These are phyloP conservation scores for Mrakia blollopis DNA, from an alignment of 768 basidiomycete genomes.

Conservation along the genomic window DNA sequence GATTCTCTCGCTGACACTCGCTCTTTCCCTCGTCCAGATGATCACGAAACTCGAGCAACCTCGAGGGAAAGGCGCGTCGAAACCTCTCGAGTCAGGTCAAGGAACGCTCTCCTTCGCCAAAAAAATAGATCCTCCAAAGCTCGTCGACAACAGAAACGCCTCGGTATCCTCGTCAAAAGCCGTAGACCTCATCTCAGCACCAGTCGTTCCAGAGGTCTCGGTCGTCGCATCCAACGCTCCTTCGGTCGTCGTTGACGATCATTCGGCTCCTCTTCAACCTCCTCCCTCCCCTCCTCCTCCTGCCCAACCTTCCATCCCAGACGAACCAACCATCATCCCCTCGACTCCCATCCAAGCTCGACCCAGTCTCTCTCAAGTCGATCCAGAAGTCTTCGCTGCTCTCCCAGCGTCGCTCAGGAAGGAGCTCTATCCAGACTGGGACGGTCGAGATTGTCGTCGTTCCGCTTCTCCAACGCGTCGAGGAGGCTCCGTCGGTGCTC, in stretches of 20 bases:
- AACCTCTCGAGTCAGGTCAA: slow-evolving; percentile 23
- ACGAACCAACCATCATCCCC: slow-evolving; percentile 1
- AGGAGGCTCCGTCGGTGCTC: not conserved
- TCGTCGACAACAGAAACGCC: not conserved
- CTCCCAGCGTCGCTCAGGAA: slow-evolving; percentile 16
- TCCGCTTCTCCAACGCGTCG: not conserved
- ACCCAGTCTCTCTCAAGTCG: slow-evolving; percentile 21
- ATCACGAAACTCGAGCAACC: slow-evolving; percentile 28
- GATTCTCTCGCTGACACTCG: too few relatives aligned
- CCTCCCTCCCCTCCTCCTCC: not conserved
- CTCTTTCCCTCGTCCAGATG: slow-evolving; percentile 11
- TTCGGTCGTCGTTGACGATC: not conserved
- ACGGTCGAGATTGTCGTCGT: slow-evolving; percentile 6
- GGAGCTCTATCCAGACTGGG: slow-evolving; percentile 27
- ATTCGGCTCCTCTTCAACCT: too few relatives aligned
- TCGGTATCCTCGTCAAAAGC: not conserved
- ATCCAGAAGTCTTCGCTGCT: slow-evolving; percentile 9
- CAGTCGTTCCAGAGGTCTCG: not conserved
- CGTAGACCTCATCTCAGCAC: not conserved
- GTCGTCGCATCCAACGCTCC: not conserved
- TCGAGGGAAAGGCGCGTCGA: not conserved
- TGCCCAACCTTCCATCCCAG: not conserved
- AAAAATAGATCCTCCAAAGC: not conserved
- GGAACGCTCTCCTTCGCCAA: slow-evolving; percentile 13
- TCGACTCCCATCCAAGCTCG: slow-evolving; percentile 12